Evolutionary conservation across 345 rosid genomes (phyloP).

Genomic region (Ceriops decandra): DNA sequence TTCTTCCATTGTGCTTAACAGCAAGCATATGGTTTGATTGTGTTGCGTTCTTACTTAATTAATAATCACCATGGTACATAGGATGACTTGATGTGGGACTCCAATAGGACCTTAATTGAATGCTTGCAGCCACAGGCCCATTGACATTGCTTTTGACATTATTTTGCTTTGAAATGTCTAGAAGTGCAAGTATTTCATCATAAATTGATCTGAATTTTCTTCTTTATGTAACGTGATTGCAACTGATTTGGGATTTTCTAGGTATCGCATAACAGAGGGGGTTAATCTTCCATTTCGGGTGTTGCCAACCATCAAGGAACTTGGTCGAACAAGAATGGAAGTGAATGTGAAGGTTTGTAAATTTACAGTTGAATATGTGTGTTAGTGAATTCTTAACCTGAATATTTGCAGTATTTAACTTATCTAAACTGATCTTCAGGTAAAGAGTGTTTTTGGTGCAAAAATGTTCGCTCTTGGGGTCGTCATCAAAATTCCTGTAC

Average conservation of each 20-base stretch:
- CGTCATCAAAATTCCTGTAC: slow-evolving; percentile 95
- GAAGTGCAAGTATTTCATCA: neutral
- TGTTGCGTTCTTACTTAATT: neutral
- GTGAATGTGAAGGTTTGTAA: slow-evolving; percentile 85
- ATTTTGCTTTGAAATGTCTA: neutral
- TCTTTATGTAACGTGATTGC: neutral
- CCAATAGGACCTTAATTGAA: neutral
- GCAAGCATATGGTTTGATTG: neutral
- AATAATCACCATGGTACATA: neutral
- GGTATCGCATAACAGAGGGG: slow-evolving; percentile 98
- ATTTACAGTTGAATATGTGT: slow-evolving; percentile 13
- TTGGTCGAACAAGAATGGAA: slow-evolving; percentile 99
- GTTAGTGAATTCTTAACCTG: neutral
- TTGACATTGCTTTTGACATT: neutral
- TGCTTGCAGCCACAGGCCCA: neutral
- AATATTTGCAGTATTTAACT: slow-evolving; percentile 24
- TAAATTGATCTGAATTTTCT: neutral
- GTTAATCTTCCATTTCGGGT: slow-evolving; percentile 98
- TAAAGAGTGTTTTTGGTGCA: slow-evolving; percentile 98
- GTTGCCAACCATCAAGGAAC: slow-evolving; percentile 95
- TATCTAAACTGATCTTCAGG: slow-evolving; percentile 45
- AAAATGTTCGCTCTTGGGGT: slow-evolving; percentile 99
- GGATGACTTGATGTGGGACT: neutral
- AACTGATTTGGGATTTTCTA: slow-evolving; percentile 14
- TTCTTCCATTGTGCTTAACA: neutral